Evolutionary conservation across 805 yeast genomes (phyloP).

Genomic region (Candida ficus): DNA sequence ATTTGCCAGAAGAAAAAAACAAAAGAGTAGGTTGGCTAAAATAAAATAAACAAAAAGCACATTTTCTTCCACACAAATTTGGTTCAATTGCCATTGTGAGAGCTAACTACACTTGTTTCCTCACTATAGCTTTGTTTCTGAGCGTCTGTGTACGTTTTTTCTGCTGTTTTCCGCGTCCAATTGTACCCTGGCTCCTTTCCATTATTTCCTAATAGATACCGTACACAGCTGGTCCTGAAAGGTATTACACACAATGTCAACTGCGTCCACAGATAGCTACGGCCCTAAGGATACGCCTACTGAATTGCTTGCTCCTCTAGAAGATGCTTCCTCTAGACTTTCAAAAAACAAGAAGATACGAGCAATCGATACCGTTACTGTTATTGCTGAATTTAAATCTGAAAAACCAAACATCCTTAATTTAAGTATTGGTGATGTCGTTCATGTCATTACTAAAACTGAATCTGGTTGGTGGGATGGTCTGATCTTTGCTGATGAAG

Average conservation of each 20-base stretch:
- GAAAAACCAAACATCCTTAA: conserved; percentile 48
- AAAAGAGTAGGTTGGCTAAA: too few relatives aligned
- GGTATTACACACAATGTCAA: not conserved
- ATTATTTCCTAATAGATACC: too few relatives aligned
- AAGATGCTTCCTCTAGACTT: not conserved
- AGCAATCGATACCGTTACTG: conserved; percentile 54
- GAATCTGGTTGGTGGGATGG: conserved; percentile 91
- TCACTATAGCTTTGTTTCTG: too few relatives aligned
- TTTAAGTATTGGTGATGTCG: conserved; percentile 58
- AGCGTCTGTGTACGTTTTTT: too few relatives aligned
- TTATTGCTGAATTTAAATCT: conserved; percentile 49
- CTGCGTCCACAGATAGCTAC: not conserved
- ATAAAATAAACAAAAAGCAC: too few relatives aligned
- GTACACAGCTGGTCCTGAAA: not conserved
- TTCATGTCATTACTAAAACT: conserved; percentile 62
- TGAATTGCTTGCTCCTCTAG: not conserved
- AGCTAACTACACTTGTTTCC: too few relatives aligned
- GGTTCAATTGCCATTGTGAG: too few relatives aligned
- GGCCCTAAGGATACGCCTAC: conserved; percentile 1
- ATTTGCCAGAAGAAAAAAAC: too few relatives aligned
- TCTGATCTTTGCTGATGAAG: conserved; percentile 30
- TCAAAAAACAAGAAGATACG: conserved; percentile 4
- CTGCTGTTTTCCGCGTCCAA: too few relatives aligned
- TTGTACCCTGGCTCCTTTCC: too few relatives aligned
- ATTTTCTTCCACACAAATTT: too few relatives aligned